A percentile compares a stretch with the other conserved stretches of the same genome.
Conservation (phyloP, 305 asterid species). For the Fraxinus latifolia region DNA sequence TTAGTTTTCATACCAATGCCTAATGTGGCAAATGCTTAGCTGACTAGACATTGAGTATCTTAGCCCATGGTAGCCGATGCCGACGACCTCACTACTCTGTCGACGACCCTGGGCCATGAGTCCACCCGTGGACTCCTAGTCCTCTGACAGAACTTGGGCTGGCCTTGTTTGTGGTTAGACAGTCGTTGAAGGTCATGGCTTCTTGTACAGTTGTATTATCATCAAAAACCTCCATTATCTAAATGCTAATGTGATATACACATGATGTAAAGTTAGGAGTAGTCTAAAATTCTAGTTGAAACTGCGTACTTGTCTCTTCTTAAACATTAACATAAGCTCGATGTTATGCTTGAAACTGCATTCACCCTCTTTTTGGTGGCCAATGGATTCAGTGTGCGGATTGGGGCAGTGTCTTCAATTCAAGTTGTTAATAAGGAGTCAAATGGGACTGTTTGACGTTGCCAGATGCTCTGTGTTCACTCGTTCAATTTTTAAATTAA, state of each 20-base stretch:
- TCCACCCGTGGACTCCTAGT: neutral
- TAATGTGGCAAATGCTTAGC: neutral
- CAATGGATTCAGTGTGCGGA: neutral
- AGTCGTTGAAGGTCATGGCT: neutral
- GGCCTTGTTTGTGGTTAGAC: neutral
- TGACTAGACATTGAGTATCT: neutral
- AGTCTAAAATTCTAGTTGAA: neutral
- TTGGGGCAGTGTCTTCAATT: neutral
- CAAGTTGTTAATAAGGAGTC: neutral
- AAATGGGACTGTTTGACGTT: neutral
- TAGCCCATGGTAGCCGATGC: neutral
- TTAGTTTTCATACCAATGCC: neutral
- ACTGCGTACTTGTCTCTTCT: neutral
- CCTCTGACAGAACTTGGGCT: neutral
- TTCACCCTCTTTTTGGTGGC: neutral
- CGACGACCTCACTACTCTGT: neutral
- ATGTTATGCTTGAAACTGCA: neutral
- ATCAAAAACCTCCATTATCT: neutral
- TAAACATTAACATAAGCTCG: neutral
- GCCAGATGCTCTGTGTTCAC: neutral
- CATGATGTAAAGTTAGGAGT: neutral
- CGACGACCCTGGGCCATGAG: neutral
- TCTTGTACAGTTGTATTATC: neutral
- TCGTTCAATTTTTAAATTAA: neutral
- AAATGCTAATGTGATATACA: neutral